Conservation (phyloP, 1,284 basidiomycete genomes). For the Tylopilus sp. region DNA sequence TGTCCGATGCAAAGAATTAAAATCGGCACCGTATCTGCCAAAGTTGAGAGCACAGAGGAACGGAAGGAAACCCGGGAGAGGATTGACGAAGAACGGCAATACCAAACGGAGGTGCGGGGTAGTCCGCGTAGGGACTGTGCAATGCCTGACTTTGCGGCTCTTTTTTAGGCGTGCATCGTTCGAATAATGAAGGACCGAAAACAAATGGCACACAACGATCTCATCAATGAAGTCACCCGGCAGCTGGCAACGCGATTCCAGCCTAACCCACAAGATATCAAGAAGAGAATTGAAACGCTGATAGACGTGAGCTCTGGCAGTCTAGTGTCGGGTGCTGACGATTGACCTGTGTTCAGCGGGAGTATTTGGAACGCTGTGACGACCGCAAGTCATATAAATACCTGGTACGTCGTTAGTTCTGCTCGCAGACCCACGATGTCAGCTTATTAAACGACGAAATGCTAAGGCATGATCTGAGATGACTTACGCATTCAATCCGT, state of each 20-base stretch:
- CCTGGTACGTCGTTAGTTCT: conserved; percentile 40
- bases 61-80: conserved; percentile 87
- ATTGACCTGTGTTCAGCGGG: conserved; percentile 47
- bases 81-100: conserved; percentile 89
- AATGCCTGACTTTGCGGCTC: conserved; percentile 4
- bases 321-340: neutral
- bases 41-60: conserved; percentile 84
- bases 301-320: conserved; percentile 71
- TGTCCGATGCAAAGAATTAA: conserved; percentile 88
- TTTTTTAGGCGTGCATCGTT: conserved; percentile 85
- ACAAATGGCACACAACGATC: conserved; percentile 82
- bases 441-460: neutral
- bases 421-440: neutral
- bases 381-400: conserved; percentile 83
- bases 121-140: conserved; percentile 1
- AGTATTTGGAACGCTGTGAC: conserved; percentile 75
- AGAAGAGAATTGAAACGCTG: conserved; percentile 90
- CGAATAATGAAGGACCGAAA: conserved; percentile 98
- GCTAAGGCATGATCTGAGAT: conserved; percentile 25
- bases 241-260: conserved; percentile 85
- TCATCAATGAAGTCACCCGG: conserved; percentile 87
- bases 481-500: neutral
- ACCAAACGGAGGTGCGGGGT: conserved; percentile 79
- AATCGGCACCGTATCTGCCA: conserved; percentile 86
- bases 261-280: conserved; percentile 83